Evolutionary conservation across 768 basidiomycete genomes (phyloP).

Genomic region (Coprinopsis cinerea): DNA sequence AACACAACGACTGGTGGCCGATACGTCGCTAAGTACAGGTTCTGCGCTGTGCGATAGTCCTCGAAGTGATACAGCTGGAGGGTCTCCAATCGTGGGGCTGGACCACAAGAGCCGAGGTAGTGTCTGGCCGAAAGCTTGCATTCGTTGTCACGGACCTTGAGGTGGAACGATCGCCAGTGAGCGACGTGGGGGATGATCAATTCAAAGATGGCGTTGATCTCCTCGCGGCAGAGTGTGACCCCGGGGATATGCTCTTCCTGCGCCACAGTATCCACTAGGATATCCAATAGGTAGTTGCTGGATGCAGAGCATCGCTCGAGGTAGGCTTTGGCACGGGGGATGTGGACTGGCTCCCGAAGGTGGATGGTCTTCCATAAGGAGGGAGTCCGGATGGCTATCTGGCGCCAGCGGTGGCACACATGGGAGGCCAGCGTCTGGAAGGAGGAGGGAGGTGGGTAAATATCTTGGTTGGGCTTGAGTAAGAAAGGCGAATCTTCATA

Average conservation of each 20-base stretch:
- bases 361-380: slow-evolving; percentile 52
- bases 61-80: slow-evolving; percentile 64
- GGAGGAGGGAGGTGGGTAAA: slow-evolving; percentile 33
- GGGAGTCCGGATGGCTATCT: slow-evolving; percentile 44
- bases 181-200: slow-evolving; percentile 40
- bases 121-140: slow-evolving; percentile 46
- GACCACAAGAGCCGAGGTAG: slow-evolving; percentile 31
- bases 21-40: slow-evolving; percentile 51
- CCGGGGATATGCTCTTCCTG: slow-evolving; percentile 41
- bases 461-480: slow-evolving; percentile 41
- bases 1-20: slow-evolving; percentile 55
- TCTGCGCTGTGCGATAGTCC: slow-evolving; percentile 44
- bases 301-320: slow-evolving; percentile 30
- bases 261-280: slow-evolving; percentile 53
- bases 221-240: slow-evolving; percentile 46
- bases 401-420: slow-evolving; percentile 52
- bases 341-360: slow-evolving; percentile 45
- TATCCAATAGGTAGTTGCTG: slow-evolving; percentile 35
- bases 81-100: slow-evolving; percentile 50
- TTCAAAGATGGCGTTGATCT: slow-evolving; percentile 40
- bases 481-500: slow-evolving; percentile 43
- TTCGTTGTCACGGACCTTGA: slow-evolving; percentile 54
- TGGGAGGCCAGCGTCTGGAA: slow-evolving; percentile 55
- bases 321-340: slow-evolving; percentile 41
- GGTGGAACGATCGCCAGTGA: slow-evolving; percentile 54